Conservation (phyloP, 2,329 filamentous ascomycete genomes). For the Fusarium coffeatum region DNA sequence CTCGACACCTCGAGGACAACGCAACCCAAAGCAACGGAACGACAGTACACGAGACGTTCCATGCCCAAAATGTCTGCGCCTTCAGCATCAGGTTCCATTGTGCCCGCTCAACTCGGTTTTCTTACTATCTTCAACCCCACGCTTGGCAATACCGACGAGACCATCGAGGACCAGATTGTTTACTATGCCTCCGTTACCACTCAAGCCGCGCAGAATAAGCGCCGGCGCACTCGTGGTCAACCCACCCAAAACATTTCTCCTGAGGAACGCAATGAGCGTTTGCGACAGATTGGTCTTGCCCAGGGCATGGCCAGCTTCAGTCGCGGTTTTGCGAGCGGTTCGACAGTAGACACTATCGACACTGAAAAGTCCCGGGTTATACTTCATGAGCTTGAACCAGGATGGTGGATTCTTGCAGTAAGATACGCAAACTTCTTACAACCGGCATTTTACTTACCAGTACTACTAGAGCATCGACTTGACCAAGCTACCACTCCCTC, state of each 20-base stretch:
- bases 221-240: conserved; percentile 56
- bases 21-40: conserved; percentile 1
- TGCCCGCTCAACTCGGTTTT: conserved; percentile 87
- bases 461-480: conserved; percentile 71
- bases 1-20: not conserved
- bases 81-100: conserved; percentile 41
- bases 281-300: conserved; percentile 93
- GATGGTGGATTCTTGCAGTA: conserved; percentile 97
- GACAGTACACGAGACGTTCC: not conserved
- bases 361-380: conserved; percentile 90
- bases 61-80: conserved; percentile 33
- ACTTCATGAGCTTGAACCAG: conserved; percentile 85
- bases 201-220: conserved; percentile 54
- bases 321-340: conserved; percentile 83
- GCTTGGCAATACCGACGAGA: conserved; percentile 69
- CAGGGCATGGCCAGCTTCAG: conserved; percentile 97
- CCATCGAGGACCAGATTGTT: conserved; percentile 83
- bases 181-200: conserved; percentile 81
- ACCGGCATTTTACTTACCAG: conserved; percentile 8
- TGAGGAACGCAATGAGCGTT: conserved; percentile 83
- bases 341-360: conserved; percentile 85
- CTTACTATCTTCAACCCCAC: conserved; percentile 95
- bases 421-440: conserved; percentile 47
- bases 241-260: conserved; percentile 60
- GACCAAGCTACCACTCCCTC: conserved; percentile 75